A percentile compares a stretch with the other conserved stretches of the same genome.
These are phyloP conservation scores for Candida smagusa DNA, from an alignment of 1,139 yeast species.

Conservation along the genomic window DNA sequence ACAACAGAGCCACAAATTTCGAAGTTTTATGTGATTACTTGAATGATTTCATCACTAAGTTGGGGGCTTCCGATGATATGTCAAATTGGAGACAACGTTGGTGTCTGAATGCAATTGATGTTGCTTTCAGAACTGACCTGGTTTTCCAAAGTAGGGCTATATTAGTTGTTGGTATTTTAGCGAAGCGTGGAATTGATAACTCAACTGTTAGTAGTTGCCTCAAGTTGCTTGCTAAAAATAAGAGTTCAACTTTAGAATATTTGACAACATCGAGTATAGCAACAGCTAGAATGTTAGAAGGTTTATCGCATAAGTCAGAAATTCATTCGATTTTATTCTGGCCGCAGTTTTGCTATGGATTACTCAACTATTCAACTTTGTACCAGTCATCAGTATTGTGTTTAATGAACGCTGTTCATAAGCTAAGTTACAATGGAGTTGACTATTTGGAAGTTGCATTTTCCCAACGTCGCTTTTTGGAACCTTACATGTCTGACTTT, in stretches of 20 bases:
- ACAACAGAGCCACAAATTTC: slow-evolving; percentile 50
- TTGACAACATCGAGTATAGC: slow-evolving; percentile 43
- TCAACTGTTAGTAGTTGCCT: slow-evolving; percentile 50
- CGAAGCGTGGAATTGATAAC: slow-evolving; percentile 63
- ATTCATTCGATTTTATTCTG: slow-evolving; percentile 63
- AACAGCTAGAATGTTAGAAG: slow-evolving; percentile 60
- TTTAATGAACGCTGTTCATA: slow-evolving; percentile 26
- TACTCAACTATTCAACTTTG: slow-evolving; percentile 31
- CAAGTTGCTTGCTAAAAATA: slow-evolving; percentile 27
- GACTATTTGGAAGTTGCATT: slow-evolving; percentile 32
- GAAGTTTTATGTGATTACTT: slow-evolving; percentile 66
- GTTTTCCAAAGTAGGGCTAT: slow-evolving; percentile 72
- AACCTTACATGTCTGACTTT: slow-evolving; percentile 38
- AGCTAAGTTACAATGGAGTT: slow-evolving; percentile 21
- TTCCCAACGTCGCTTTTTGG: slow-evolving; percentile 37
- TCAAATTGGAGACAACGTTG: slow-evolving; percentile 67
- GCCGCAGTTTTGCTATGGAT: slow-evolving; percentile 47
- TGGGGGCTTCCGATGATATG: slow-evolving; percentile 54
- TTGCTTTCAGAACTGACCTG: slow-evolving; percentile 59
- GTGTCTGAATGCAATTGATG: slow-evolving; percentile 63
- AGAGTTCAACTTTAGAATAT: slow-evolving; percentile 31
- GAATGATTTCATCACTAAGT: slow-evolving; percentile 42
- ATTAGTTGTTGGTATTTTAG: slow-evolving; percentile 67
- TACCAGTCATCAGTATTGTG: slow-evolving; percentile 58
- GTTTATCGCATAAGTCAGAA: slow-evolving; percentile 53